phyloP scores from a whole-genome alignment of 1,284 basidiomycete genomes.

The Moniliophthora roreri region DNA sequence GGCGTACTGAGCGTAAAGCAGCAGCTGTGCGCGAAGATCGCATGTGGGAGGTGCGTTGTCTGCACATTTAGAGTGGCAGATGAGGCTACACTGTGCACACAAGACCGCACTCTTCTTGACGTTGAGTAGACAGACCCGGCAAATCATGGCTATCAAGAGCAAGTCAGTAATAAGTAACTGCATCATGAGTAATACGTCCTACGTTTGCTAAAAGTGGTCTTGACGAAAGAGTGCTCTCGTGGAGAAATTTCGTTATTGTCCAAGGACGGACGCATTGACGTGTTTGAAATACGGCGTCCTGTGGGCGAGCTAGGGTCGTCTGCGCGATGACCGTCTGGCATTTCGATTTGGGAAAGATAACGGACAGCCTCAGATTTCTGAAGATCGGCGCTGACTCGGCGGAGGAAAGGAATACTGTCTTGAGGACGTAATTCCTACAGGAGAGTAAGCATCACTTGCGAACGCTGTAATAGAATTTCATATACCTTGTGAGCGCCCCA shows the following conservation, averaged over 20 bases:
- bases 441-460: conserved; percentile 6
- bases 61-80: conserved; percentile 83
- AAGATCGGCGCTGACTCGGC: conserved; percentile 84
- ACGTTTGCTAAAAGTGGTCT: conserved; percentile 92
- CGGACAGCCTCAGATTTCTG: conserved; percentile 68
- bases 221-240: conserved; percentile 83
- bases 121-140: conserved; percentile 78
- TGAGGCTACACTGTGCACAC: conserved; percentile 87
- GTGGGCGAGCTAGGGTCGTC: conserved; percentile 31
- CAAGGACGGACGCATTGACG: conserved; percentile 33
- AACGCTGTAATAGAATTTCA: conserved; percentile 5
- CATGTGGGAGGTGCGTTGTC: conserved; percentile 76
- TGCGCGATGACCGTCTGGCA: conserved; percentile 37
- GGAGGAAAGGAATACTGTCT: conserved; percentile 92
- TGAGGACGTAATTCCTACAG: conserved; percentile 78
- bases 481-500: conserved; percentile 76
- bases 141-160: conserved; percentile 75
- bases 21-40: conserved; percentile 76
- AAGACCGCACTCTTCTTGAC: conserved; percentile 88
- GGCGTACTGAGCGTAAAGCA: conserved; percentile 71
- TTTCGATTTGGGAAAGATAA: conserved; percentile 54
- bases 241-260: conserved; percentile 53
- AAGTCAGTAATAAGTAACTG: conserved; percentile 18
- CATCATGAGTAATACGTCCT: conserved; percentile 29
- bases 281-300: conserved; percentile 40